These are phyloP conservation scores for Pseudonitzschia delicatissima DNA, from an alignment of 108 stramenopile genomes.

Conservation along the genomic window DNA sequence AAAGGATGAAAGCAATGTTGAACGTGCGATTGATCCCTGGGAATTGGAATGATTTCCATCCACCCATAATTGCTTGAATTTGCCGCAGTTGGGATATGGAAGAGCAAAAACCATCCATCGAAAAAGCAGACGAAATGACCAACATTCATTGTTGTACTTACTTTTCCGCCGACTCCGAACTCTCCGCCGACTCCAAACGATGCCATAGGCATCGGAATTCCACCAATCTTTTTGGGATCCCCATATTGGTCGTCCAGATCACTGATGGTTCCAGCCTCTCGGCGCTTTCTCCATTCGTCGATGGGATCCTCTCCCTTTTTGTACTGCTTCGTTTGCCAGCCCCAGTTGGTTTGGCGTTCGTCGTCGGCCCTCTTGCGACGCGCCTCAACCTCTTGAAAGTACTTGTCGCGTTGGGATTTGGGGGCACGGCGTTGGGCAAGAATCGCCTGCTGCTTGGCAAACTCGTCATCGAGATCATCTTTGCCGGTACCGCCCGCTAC, in stretches of 20 bases:
- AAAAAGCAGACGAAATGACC: background rate
- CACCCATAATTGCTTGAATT: too few relatives aligned
- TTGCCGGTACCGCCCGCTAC: slow-evolving; percentile 48
- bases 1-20: too few relatives aligned
- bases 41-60: too few relatives aligned
- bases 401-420: slow-evolving; percentile 60
- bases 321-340: slow-evolving; percentile 83
- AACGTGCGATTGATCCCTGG: too few relatives aligned
- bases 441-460: slow-evolving; percentile 78
- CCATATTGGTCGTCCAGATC: slow-evolving; percentile 87
- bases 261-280: slow-evolving; percentile 65
- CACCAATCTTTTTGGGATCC: slow-evolving; percentile 79
- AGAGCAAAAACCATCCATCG: background rate
- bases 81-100: too few relatives aligned
- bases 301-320: slow-evolving; percentile 83
- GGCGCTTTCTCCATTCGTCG: slow-evolving; percentile 84
- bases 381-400: slow-evolving; percentile 74
- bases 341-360: slow-evolving; percentile 82
- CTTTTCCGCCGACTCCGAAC: slow-evolving; percentile 86
- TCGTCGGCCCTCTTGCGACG: slow-evolving; percentile 60
- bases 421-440: slow-evolving; percentile 55
- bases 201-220: slow-evolving; percentile 81
- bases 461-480: slow-evolving; percentile 64
- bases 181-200: slow-evolving; percentile 90
- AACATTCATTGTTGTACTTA: background rate